A percentile compares a stretch with the other conserved stretches of the same genome.
These are phyloP conservation scores for Hymenoscyphus fraxineus DNA, from an alignment of 2,329 filamentous ascomycete genomes.

Conservation along the genomic window DNA sequence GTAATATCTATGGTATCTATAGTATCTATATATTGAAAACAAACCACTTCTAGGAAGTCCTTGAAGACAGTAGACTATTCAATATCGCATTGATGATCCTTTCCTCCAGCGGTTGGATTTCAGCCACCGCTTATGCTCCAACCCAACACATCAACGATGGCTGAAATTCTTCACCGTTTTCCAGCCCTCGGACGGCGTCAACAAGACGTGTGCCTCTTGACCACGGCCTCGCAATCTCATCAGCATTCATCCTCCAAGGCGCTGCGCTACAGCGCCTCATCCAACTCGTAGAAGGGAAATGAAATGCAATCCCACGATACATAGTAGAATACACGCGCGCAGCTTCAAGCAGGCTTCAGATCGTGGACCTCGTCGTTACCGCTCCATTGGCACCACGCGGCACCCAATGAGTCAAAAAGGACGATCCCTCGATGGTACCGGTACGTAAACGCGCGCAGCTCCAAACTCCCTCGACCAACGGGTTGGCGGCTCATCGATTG, in stretches of 20 bases:
- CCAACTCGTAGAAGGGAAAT: not conserved
- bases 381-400: not conserved
- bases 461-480: conserved; percentile 4
- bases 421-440: not conserved
- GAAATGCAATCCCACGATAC: not conserved
- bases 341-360: conserved; percentile 10
- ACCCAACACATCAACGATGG: not conserved
- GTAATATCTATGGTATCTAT: too few relatives aligned
- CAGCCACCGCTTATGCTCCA: not conserved
- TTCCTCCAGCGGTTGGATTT: not conserved
- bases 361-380: not conserved
- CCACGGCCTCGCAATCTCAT: not conserved
- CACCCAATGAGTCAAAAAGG: not conserved
- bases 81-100: not conserved
- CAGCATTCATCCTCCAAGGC: not conserved
- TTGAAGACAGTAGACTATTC: not conserved
- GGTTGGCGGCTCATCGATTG: conserved; percentile 15
- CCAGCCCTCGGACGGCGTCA: not conserved
- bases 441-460: conserved; percentile 19
- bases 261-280: conserved; percentile 1
- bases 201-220: not conserved
- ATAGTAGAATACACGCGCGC: conserved; percentile 21
- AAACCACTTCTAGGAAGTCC: not conserved
- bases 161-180: conserved; percentile 2
- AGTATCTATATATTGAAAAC: too few relatives aligned